A percentile compares a stretch with the other conserved stretches of the same genome.
These are phyloP conservation scores for Penicillium freii DNA, from an alignment of 2,329 filamentous ascomycete species.

Conservation along the genomic window DNA sequence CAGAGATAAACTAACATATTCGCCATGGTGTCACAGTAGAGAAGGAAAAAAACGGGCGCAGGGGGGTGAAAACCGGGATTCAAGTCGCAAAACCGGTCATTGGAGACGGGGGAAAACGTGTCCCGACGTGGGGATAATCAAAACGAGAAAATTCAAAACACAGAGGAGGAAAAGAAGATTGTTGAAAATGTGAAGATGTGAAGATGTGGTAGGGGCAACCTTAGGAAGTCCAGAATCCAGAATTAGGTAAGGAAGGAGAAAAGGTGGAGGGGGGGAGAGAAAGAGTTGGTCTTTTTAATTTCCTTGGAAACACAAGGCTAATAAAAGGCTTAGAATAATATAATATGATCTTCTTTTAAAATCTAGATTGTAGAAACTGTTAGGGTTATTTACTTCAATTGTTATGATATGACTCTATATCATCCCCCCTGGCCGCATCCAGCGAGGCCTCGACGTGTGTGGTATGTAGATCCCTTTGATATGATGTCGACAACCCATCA, in stretches of 20 bases:
- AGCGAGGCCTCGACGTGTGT: slow-evolving; percentile 8
- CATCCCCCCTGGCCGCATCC: slow-evolving; percentile 23
- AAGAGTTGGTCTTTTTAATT: not conserved
- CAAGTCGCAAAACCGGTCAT: not conserved
- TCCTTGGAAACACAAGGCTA: not conserved
- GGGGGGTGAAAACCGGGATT: not conserved
- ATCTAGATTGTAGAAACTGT: not conserved
- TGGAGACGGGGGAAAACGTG: not conserved
- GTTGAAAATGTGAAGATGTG: not conserved
- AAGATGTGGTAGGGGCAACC: slow-evolving; percentile 7
- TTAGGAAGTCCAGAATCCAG: slow-evolving; percentile 4
- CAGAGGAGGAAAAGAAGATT: not conserved
- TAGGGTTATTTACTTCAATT: not conserved
- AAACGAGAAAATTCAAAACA: not conserved
- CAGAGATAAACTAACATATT: slow-evolving; percentile 19
- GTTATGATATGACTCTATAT: slow-evolving; percentile 4
- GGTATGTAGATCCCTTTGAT: slow-evolving; percentile 25
- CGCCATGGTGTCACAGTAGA: slow-evolving; percentile 19
- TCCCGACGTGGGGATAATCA: not conserved
- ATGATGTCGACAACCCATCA: slow-evolving; percentile 19
- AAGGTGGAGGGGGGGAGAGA: slow-evolving; percentile 2
- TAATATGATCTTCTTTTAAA: not conserved
- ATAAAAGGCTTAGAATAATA: not conserved
- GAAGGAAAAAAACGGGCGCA: slow-evolving; percentile 2
- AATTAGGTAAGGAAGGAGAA: slow-evolving; percentile 20